Base-by-base conservation (phyloP, 2,329 filamentous ascomycete species). In the Colletotrichum musicola region DNA sequence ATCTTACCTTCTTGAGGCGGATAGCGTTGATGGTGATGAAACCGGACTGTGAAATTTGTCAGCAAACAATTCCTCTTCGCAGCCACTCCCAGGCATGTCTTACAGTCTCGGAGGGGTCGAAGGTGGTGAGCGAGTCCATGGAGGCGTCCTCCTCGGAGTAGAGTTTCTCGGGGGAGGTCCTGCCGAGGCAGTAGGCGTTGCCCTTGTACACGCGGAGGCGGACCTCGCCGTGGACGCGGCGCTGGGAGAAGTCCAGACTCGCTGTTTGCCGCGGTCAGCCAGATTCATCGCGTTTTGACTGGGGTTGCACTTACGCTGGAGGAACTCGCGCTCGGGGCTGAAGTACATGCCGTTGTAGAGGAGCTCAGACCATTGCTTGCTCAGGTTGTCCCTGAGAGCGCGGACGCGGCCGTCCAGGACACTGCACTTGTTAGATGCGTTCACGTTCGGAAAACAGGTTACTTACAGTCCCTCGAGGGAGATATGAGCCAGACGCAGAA, bases 1-100 rank as follows among this genome's bases (percentile, higher is more conserved):
- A n/a, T 40, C 65, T n/a, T 68, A 61, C 65, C 74, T 81, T 90
- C 81, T 89, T 82, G 57, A 92, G 81, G 51, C 88, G 84, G 72
- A 92, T 92, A 71, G 88, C 88, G 75, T 95, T 85, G 74, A 94
- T 90, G 61, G 85, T 86, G 76, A 95, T 89, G 76, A 91, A 90
- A 27, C 85, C 85, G 13, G 76, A 56, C 47, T 67, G 6, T 13
- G 6, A 30, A 20, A 12, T 1, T 0, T 13, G 3, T 59, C 4
- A 59, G 25, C 18, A 4, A 44, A 4, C 13, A 46, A 44, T n/a
- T 0, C 13, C 13, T 3, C 13, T 14, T 6, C 5, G 16, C 14
- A 22, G 12, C 1, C 10, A 4, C n/a, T 14, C 18, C 57, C 18
- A 9, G 30, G 30, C 2, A 35, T 10, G 2, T 35, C 30, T 35